Evolutionary conservation across 306 rosid species (phyloP), one percentile per base, ranked within the genome.

Genomic region (Prunus davidiana): DNA sequence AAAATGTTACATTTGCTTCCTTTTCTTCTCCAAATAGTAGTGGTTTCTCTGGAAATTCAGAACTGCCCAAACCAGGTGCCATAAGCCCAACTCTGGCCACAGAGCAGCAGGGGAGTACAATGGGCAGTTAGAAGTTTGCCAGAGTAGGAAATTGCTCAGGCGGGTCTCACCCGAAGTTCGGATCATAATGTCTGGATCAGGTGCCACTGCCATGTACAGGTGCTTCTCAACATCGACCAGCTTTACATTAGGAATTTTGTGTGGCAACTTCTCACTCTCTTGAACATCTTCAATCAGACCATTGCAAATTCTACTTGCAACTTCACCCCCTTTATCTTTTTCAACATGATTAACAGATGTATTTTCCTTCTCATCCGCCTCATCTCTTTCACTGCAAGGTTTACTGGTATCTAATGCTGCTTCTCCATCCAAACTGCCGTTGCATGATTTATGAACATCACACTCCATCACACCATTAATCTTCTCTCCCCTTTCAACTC

Each of bases 141-240:
- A 92, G 61, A 92, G 97, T 78, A 90, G 96, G 77, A 92, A 89
- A 81, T 88, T 92, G 78, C 96, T 88, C 54, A 92, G 90, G 1
- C 96, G 90, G 22, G 74, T 82, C 76, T 88, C 96, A 0, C 97
- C 97, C 0, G 89, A 85, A 68, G 88, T 84, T 77, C 91, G 86
- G 27, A 92, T 85, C 81, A 92, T 24, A 30, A 87, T 87, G 75
- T 92, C 96, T 0, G 96, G 96, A 67, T 92, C 96, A 45, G 96
- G 93, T 27, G 91, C 93, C 75, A 90, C 90, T 45, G 87, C 80
- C 96, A 92, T 90, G 85, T 88, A 87, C 88, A 90, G 78, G 73
- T 88, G 82, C 79, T 78, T 88, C 84, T 92, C 93, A 57, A 88
- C 43, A 70, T 92, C 97, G 13, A 73, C 83, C 32, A 88, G 80